Conservation (phyloP, 1,284 basidiomycete species). For the Gomphus sp. region DNA sequence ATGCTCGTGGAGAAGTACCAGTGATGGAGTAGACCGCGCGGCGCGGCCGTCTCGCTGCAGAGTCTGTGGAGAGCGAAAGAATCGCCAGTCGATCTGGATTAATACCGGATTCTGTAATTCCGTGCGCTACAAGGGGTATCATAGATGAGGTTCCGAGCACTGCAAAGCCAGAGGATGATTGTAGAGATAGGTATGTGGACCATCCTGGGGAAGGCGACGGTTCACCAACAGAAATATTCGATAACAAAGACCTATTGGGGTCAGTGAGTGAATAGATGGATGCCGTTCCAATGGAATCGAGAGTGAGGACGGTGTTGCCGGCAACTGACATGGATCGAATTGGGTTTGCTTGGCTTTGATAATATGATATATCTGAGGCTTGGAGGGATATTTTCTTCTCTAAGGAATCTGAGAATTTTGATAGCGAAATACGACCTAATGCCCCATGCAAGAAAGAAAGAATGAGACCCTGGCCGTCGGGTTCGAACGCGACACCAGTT, state of each 20-base stretch:
- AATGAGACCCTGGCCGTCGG: conserved; percentile 27
- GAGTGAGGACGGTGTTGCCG: conserved; percentile 37
- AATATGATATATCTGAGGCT: neutral
- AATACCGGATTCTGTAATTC: conserved; percentile 37
- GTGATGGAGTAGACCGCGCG: conserved; percentile 64
- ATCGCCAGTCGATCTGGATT: conserved; percentile 35
- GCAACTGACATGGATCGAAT: conserved; percentile 22
- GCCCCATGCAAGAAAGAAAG: conserved; percentile 2
- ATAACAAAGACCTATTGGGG: conserved; percentile 25
- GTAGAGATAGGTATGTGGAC: conserved; percentile 42
- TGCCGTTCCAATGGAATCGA: conserved; percentile 47
- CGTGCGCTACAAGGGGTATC: conserved; percentile 48
- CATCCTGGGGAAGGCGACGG: conserved; percentile 39
- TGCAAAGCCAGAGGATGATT: conserved; percentile 46
- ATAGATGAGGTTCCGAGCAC: conserved; percentile 56
- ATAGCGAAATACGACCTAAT: neutral
- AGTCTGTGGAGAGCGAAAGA: conserved; percentile 30
- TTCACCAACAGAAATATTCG: conserved; percentile 15
- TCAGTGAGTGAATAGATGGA: conserved; percentile 27
- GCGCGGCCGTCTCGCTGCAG: conserved; percentile 20
- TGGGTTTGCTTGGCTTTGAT: neutral
- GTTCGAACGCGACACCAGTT: conserved; percentile 37
- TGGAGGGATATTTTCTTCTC: neutral
- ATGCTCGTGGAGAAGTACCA: conserved; percentile 39
- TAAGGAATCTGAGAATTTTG: neutral